Conservation (phyloP, 352 stramenopile species). For the Pythium sp. region DNA sequence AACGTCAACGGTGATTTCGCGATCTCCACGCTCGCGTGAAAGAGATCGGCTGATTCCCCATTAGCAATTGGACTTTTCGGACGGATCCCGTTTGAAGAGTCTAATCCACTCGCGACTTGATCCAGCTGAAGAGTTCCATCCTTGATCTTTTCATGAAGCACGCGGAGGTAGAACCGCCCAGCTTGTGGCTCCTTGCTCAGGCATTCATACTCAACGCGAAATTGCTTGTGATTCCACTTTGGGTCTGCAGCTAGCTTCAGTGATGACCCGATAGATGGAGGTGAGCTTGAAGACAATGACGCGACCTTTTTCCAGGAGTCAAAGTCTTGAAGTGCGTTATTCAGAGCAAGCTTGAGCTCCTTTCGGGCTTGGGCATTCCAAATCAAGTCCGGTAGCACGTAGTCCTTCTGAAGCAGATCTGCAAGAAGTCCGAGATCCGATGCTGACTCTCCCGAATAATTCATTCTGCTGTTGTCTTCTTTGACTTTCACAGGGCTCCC, state of each 20-base stretch:
- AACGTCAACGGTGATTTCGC: slow-evolving; percentile 53
- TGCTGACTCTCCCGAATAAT: slow-evolving; percentile 73
- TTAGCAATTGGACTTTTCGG: slow-evolving; percentile 34
- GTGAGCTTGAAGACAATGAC: slow-evolving; percentile 18
- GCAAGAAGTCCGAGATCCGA: slow-evolving; percentile 65
- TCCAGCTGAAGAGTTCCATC: slow-evolving; percentile 64
- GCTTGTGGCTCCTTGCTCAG: slow-evolving; percentile 66
- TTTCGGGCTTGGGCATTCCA: slow-evolving; percentile 61
- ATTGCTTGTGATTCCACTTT: slow-evolving; percentile 74
- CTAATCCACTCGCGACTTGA: slow-evolving; percentile 45
- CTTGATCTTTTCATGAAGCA: slow-evolving; percentile 64
- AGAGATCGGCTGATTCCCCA: slow-evolving; percentile 34
- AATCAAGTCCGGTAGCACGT: slow-evolving; percentile 75
- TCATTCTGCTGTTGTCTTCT: slow-evolving; percentile 52
- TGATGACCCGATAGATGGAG: slow-evolving; percentile 20
- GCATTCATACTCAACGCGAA: slow-evolving; percentile 59
- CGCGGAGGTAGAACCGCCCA: slow-evolving; percentile 63
- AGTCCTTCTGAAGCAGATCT: slow-evolving; percentile 66
- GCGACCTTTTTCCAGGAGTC: slow-evolving; percentile 38
- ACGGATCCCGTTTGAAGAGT: slow-evolving; percentile 33
- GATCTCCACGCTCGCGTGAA: slow-evolving; percentile 69
- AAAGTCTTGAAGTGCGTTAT: slow-evolving; percentile 44
- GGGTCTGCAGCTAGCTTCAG: slow-evolving; percentile 21
- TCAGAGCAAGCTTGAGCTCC: slow-evolving; percentile 52
- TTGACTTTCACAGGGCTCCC: slow-evolving; percentile 29